These are phyloP conservation scores for Fraxinus angustifolia DNA, from an alignment of 305 asterid species.

Conservation along the genomic window DNA sequence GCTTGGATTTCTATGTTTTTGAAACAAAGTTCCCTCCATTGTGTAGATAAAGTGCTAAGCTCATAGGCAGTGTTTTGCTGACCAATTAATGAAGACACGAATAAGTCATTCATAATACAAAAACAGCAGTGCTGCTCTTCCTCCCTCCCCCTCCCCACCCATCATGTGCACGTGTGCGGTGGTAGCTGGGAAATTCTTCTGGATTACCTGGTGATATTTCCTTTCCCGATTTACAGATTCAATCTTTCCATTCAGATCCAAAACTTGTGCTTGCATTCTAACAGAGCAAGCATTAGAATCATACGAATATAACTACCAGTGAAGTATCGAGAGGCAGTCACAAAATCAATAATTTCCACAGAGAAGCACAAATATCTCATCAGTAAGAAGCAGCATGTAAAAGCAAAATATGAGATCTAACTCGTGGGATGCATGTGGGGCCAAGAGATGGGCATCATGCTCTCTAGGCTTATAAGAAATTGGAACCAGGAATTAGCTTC, in stretches of 20 bases:
- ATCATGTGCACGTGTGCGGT: background rate
- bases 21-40: slow-evolving; percentile 89
- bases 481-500: background rate
- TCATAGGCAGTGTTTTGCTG: slow-evolving; percentile 95
- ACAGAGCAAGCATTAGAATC: slow-evolving; percentile 20
- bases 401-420: slow-evolving; percentile 1
- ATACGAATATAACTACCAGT: background rate
- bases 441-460: slow-evolving; percentile 1
- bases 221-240: slow-evolving; percentile 92
- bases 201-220: slow-evolving; percentile 92
- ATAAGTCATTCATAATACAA: background rate
- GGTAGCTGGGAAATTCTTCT: background rate
- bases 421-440: background rate
- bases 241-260: slow-evolving; percentile 60
- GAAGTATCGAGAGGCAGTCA: slow-evolving; percentile 9
- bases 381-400: background rate
- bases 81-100: slow-evolving; percentile 18
- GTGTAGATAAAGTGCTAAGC: slow-evolving; percentile 78
- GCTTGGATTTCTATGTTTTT: slow-evolving; percentile 84
- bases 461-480: background rate
- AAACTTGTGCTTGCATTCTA: slow-evolving; percentile 75
- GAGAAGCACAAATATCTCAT: background rate
- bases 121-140: background rate
- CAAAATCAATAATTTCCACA: slow-evolving; percentile 1
- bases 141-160: background rate